A percentile compares a stretch with the other conserved stretches of the same genome.
Conservation (phyloP, 2,329 filamentous ascomycete genomes). For the Hymenoscyphus fructigenus region DNA sequence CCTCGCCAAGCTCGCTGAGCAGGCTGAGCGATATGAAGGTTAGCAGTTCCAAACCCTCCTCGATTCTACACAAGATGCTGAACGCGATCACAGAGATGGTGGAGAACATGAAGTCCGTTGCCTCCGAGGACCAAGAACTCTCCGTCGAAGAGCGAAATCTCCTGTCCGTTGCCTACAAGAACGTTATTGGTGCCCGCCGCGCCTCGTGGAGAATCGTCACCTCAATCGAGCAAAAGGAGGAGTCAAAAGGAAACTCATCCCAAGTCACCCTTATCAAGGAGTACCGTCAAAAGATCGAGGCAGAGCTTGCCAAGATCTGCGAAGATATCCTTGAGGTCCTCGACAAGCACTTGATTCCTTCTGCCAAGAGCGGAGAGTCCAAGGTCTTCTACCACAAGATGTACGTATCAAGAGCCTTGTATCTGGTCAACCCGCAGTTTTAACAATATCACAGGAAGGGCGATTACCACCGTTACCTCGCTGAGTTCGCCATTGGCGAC, state of each 20-base stretch:
- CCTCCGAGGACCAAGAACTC: conserved; percentile 79
- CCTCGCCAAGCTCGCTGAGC: conserved; percentile 99
- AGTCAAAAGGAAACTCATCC: conserved; percentile 94
- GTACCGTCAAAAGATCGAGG: conserved; percentile 98
- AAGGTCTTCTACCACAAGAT: conserved; percentile 99
- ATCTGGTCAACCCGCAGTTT: conserved; percentile 4
- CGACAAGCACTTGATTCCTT: conserved; percentile 90
- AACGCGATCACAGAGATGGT: conserved; percentile 78
- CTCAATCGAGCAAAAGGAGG: conserved; percentile 99
- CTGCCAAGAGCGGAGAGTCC: conserved; percentile 91
- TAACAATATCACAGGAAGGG: conserved; percentile 72
- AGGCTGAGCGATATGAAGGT: conserved; percentile 99
- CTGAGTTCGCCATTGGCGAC: conserved; percentile 92
- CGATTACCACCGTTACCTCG: conserved; percentile 98
- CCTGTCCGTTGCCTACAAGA: conserved; percentile 97
- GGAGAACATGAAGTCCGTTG: conserved; percentile 99
- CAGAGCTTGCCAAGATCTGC: conserved; percentile 95
- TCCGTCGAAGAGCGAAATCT: conserved; percentile 97
- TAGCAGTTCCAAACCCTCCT: conserved; percentile 41
- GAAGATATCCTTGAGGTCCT: conserved; percentile 95
- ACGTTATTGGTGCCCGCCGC: conserved; percentile 94
- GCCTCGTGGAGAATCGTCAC: conserved; percentile 98
- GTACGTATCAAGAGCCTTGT: conserved; percentile 49
- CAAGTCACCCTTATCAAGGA: conserved; percentile 94
- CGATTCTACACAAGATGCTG: conserved; percentile 18